Evolutionary conservation across 768 basidiomycete species (phyloP), one percentile per base, ranked within the genome.

Genomic region (Suillus ampliporus): DNA sequence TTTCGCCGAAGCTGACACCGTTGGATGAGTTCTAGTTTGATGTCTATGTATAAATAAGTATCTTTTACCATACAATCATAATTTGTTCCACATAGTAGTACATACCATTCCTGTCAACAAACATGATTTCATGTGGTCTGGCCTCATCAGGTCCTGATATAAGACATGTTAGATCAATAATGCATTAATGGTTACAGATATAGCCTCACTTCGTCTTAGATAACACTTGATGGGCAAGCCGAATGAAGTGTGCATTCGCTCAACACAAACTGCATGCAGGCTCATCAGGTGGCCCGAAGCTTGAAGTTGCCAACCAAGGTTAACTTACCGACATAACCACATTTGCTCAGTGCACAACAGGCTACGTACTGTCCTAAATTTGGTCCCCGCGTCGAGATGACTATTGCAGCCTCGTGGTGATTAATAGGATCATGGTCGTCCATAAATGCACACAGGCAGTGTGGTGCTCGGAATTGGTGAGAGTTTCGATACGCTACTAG

Each of bases 401-500:
- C 4, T 19, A 52, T 35, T 8, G 34, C 51, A 14, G 51, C 51
- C 13, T 52, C 51, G 0, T 5, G 34, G 8, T 35, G n/a, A 14
- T 21, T 1, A 52, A 11, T n/a, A 7, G 17, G 0, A 21, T 52
- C 2, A 1, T n/a, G 2, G 19, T 23, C 8, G 1, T 34, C 9
- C 34, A 28, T 38, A 21, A n/a, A 23, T 28, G 38, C 38, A n/a
- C 52, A 54, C n/a, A 54, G 52, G 15, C 52, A 54, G 17, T 14
- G n/a, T 7, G 56, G 56, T 8, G 37, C 35, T n/a, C 23, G 11
- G 56, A 57, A 57, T 41, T 57, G 56, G 43, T 41, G 56, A 31
- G 56, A 57, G 15, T 26, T 34, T 15, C 28, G 56, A 57, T 57
- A 31, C 11, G 56, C 56, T 11, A 43, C 56, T 3, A 57, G 56